phyloP scores from a whole-genome alignment of 2,329 filamentous ascomycete genomes.

The Plenodomus tracheiphilus region DNA sequence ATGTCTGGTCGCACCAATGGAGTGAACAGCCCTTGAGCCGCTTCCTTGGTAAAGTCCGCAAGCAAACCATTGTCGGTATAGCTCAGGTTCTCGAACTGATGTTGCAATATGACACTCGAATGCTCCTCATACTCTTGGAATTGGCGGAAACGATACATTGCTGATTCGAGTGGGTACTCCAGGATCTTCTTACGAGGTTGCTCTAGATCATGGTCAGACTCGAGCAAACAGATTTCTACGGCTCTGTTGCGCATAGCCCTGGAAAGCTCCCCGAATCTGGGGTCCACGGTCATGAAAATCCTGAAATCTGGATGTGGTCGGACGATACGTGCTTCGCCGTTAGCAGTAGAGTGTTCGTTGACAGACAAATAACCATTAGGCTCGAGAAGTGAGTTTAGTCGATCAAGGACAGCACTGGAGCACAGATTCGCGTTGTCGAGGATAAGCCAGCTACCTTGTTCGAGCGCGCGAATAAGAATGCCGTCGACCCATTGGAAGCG shows the following conservation, averaged over 20 bases:
- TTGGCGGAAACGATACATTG: constrained; percentile 45
- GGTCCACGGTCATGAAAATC: constrained; percentile 91
- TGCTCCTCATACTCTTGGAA: constrained; percentile 17
- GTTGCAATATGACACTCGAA: constrained; percentile 13
- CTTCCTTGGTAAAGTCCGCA: constrained; percentile 37
- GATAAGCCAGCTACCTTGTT: constrained; percentile 87
- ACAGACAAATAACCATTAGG: constrained; percentile 85
- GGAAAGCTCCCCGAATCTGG: constrained; percentile 88
- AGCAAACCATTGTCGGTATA: constrained; percentile 32
- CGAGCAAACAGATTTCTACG: constrained; percentile 77
- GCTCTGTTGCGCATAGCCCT: constrained; percentile 96
- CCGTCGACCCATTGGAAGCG: constrained; percentile 97
- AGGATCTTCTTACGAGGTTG: constrained; percentile 1
- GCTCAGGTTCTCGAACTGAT: constrained; percentile 43
- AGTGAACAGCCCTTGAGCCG: constrained; percentile 18
- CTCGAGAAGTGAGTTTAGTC: constrained; percentile 91
- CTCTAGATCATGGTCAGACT: constrained; percentile 10
- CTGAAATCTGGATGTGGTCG: constrained; percentile 84
- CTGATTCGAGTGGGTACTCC: constrained; percentile 43
- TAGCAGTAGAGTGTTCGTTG: constrained; percentile 85
- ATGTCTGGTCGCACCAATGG: background rate
- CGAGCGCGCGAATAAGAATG: constrained; percentile 82
- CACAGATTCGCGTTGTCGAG: constrained; percentile 98
- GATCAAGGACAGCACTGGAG: constrained; percentile 89
- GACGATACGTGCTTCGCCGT: constrained; percentile 79